phyloP scores from a whole-genome alignment of 768 basidiomycete genomes.

The Kwoniella europaea region DNA sequence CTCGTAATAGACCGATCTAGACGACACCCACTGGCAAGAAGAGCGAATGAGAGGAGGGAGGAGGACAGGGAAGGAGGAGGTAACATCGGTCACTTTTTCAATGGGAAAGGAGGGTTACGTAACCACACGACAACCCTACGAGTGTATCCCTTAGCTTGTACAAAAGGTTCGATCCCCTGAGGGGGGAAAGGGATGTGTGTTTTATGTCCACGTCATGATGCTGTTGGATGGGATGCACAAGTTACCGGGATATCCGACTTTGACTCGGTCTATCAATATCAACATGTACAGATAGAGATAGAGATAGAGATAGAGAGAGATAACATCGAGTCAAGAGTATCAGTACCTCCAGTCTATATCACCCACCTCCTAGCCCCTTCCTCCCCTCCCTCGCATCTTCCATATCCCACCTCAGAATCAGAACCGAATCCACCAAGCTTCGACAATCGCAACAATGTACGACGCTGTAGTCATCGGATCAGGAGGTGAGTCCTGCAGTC shows the following conservation, averaged over 20 bases:
- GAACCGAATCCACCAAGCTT: too few relatives aligned
- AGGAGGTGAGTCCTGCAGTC: conserved; percentile 44
- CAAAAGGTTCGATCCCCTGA: too few relatives aligned
- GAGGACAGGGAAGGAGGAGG: background rate
- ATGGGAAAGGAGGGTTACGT: background rate
- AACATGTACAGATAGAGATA: too few relatives aligned
- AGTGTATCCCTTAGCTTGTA: too few relatives aligned
- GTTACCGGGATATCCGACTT: background rate
- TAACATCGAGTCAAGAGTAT: too few relatives aligned
- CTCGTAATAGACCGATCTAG: background rate
- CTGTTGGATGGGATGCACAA: too few relatives aligned
- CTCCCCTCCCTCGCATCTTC: background rate
- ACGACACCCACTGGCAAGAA: background rate
- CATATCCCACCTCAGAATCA: background rate
- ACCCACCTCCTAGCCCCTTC: background rate
- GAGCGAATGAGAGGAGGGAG: background rate
- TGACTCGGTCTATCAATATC: too few relatives aligned
- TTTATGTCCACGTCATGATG: background rate
- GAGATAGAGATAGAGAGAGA: too few relatives aligned
- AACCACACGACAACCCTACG: background rate
- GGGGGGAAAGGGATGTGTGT: background rate
- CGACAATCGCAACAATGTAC: conserved; percentile 14
- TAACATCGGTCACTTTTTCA: background rate
- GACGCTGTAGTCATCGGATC: conserved; percentile 54
- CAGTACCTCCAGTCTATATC: too few relatives aligned